A percentile compares a stretch with the other conserved stretches of the same genome.
These are phyloP conservation scores for Coprinellus micaceus DNA, from an alignment of 768 basidiomycete species.

Conservation along the genomic window DNA sequence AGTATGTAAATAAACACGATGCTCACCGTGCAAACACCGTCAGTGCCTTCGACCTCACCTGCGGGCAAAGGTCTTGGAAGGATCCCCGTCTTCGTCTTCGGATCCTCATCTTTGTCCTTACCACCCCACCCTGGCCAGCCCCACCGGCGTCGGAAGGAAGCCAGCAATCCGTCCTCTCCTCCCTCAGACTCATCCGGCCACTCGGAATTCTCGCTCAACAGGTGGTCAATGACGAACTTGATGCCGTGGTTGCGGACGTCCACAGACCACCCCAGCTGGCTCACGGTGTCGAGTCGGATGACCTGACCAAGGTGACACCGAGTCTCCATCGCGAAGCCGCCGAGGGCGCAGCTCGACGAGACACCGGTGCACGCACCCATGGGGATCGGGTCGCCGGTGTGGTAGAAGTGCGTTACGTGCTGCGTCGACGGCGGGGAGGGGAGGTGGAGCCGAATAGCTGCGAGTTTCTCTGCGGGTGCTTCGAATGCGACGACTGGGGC, in stretches of 20 bases:
- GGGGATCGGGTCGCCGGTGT: conserved; percentile 91
- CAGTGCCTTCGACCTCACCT: conserved; percentile 42
- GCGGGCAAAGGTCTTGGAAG: conserved; percentile 34
- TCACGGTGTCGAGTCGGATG: conserved; percentile 83
- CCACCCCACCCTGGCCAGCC: conserved; percentile 18
- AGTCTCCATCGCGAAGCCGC: conserved; percentile 82
- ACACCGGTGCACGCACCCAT: conserved; percentile 81
- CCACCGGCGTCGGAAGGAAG: conserved; percentile 14
- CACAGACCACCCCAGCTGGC: conserved; percentile 74
- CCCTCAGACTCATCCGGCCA: conserved; percentile 19
- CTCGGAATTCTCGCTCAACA: conserved; percentile 21
- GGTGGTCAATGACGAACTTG: conserved; percentile 56
- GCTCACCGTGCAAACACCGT: conserved; percentile 61
- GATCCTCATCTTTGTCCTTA: conserved; percentile 9
- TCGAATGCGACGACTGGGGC: conserved; percentile 89
- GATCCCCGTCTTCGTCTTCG: conserved; percentile 14
- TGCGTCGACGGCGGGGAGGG: conserved; percentile 77
- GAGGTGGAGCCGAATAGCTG: conserved; percentile 78
- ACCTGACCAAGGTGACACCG: conserved; percentile 87
- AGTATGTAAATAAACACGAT: too few relatives aligned
- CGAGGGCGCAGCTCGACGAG: conserved; percentile 44
- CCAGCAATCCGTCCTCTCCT: conserved; percentile 5
- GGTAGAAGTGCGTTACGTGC: conserved; percentile 84
- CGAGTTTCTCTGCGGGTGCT: conserved; percentile 68
- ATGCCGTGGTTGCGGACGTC: conserved; percentile 71